Evolutionary conservation across 257 asterid genomes (phyloP).

Genomic region (Ilex aquifolium): DNA sequence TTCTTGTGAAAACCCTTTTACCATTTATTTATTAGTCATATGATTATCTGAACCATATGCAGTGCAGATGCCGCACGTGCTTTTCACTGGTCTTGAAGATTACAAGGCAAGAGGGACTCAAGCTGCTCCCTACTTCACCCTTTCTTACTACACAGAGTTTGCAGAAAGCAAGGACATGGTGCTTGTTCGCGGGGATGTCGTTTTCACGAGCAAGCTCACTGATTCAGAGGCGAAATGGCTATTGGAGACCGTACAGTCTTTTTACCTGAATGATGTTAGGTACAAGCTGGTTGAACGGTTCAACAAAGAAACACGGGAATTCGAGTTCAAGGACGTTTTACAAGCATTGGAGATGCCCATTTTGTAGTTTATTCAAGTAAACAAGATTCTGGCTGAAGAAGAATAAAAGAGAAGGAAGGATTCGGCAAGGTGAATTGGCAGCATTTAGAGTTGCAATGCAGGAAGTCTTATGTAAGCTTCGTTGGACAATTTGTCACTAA

Average conservation of each 20-base stretch:
- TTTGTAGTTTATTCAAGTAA: slow-evolving; percentile 24
- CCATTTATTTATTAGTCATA: background rate
- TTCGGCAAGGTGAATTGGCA: background rate
- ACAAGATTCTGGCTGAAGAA: background rate
- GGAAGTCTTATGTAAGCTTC: too few species aligned
- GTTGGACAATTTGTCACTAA: too few species aligned
- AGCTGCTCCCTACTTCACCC: slow-evolving; percentile 86
- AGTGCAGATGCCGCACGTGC: slow-evolving; percentile 89
- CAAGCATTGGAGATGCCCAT: slow-evolving; percentile 77
- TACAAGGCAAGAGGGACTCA: slow-evolving; percentile 95
- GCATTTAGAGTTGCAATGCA: too few species aligned
- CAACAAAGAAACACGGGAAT: slow-evolving; percentile 73
- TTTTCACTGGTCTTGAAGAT: slow-evolving; percentile 95
- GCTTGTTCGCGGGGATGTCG: slow-evolving; percentile 82
- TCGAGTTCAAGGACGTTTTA: slow-evolving; percentile 87
- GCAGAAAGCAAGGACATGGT: slow-evolving; percentile 83
- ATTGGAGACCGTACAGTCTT: slow-evolving; percentile 77
- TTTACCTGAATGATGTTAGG: slow-evolving; percentile 80
- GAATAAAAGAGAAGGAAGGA: too few species aligned
- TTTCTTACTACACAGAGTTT: slow-evolving; percentile 71
- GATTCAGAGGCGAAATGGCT: slow-evolving; percentile 87
- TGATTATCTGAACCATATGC: slow-evolving; percentile 26
- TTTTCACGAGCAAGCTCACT: slow-evolving; percentile 81
- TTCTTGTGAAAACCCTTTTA: too few species aligned
- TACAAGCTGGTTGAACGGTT: slow-evolving; percentile 82